A percentile compares a stretch with the other conserved stretches of the same genome.
Conservation (phyloP, 306 rosid genomes). For the Aeschynomene evenia region DNA sequence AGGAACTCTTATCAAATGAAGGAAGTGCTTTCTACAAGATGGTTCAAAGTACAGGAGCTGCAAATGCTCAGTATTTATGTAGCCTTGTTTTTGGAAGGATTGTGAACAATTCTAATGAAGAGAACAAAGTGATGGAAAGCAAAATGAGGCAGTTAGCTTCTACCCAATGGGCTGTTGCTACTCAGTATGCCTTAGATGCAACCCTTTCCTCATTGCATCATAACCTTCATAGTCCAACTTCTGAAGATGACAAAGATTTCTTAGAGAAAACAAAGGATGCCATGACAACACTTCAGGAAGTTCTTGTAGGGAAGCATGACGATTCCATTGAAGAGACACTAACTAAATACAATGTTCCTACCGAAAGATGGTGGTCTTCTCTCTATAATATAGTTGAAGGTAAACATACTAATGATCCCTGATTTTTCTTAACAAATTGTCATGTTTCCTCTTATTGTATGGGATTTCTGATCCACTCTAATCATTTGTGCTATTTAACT, state of each 20-base stretch:
- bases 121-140: slow-evolving; percentile 23
- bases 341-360: slow-evolving; percentile 38
- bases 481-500: neutral
- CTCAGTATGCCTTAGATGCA: slow-evolving; percentile 52
- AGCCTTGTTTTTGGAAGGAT: slow-evolving; percentile 48
- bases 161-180: slow-evolving; percentile 51
- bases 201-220: slow-evolving; percentile 53
- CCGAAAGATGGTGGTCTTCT: slow-evolving; percentile 68
- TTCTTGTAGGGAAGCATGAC: slow-evolving; percentile 68
- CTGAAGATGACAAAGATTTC: slow-evolving; percentile 37
- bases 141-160: slow-evolving; percentile 41
- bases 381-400: slow-evolving; percentile 67
- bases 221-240: slow-evolving; percentile 49
- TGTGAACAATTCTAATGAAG: slow-evolving; percentile 25
- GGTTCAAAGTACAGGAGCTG: slow-evolving; percentile 84
- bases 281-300: slow-evolving; percentile 61
- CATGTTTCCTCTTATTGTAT: neutral
- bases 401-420: slow-evolving; percentile 12
- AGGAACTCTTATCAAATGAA: slow-evolving; percentile 54
- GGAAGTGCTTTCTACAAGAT: slow-evolving; percentile 70
- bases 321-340: slow-evolving; percentile 47
- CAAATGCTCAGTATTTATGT: slow-evolving; percentile 71
- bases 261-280: slow-evolving; percentile 64
- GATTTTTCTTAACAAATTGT: neutral
- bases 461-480: neutral